Evolutionary conservation across 345 rosid genomes (phyloP).

Genomic region (Syzygium grande): DNA sequence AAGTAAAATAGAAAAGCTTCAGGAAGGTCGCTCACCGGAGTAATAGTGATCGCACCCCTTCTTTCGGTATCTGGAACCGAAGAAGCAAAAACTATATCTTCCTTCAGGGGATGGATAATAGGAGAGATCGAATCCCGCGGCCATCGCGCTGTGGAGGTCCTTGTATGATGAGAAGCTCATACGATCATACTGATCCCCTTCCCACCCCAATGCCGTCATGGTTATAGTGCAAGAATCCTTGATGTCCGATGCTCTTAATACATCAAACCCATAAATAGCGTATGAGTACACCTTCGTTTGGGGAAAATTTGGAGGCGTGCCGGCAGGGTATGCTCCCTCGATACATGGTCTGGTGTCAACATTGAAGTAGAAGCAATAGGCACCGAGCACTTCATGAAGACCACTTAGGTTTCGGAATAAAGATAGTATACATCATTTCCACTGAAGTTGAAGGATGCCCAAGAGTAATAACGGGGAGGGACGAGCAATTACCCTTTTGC

Average conservation of each 20-base stretch:
- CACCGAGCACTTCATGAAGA: neutral
- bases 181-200: neutral
- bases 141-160: neutral
- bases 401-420: no score
- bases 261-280: neutral
- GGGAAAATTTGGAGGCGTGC: neutral
- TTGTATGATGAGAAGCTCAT: neutral
- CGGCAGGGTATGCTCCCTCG: neutral
- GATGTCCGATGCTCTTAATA: neutral
- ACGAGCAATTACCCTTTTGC: neutral
- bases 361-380: neutral
- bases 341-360: neutral
- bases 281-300: neutral
- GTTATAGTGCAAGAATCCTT: neutral
- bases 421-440: no score
- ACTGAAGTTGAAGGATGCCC: neutral
- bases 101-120: no score
- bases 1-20: neutral
- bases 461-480: neutral
- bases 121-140: neutral
- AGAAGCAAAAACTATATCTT: neutral
- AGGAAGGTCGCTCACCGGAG: neutral
- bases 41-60: neutral
- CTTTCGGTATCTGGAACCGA: neutral
- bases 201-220: neutral